Percentiles rank a stretch among this genome's conserved stretches.
Evolutionary conservation across 1,139 yeast species (phyloP).

Genomic region (Geotrichum citri-aurantii): DNA sequence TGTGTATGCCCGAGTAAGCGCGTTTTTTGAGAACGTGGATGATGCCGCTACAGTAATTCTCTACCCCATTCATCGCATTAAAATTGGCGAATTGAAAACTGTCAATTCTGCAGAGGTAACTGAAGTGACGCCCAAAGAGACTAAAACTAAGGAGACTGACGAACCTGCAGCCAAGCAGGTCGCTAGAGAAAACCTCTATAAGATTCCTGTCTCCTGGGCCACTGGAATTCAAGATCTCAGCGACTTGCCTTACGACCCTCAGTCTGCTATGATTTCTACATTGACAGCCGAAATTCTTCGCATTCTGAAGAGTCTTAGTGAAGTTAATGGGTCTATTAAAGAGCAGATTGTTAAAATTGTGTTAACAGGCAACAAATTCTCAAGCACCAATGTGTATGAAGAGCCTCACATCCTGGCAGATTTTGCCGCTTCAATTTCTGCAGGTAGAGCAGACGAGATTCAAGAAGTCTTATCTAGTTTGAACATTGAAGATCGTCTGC

Average conservation of each 20-base stretch:
- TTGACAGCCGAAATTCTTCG: constrained; percentile 61
- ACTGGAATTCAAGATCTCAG: constrained; percentile 47
- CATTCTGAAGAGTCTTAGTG: constrained; percentile 57
- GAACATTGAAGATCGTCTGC: constrained; percentile 68
- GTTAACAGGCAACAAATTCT: constrained; percentile 18
- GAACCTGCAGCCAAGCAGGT: constrained; percentile 4
- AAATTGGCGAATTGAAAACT: constrained; percentile 53
- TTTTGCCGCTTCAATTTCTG: constrained; percentile 71
- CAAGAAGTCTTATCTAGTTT: constrained; percentile 68
- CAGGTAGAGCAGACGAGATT: constrained; percentile 57
- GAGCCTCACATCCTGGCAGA: constrained; percentile 72
- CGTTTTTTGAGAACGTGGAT: constrained; percentile 35
- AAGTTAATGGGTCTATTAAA: constrained; percentile 53
- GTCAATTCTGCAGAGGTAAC: constrained; percentile 18
- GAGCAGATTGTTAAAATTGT: constrained; percentile 58
- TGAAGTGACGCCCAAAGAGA: neutral
- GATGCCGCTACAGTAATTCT: constrained; percentile 45
- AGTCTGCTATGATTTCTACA: constrained; percentile 71
- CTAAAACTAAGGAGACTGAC: neutral
- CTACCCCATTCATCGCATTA: constrained; percentile 77
- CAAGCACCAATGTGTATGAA: constrained; percentile 58
- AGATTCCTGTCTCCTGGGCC: constrained; percentile 54
- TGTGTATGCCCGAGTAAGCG: constrained; percentile 69
- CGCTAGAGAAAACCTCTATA: constrained; percentile 26
- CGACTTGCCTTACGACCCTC: constrained; percentile 70